Evolutionary conservation across 768 basidiomycete genomes (phyloP).

Genomic region (Leccinum broughii): DNA sequence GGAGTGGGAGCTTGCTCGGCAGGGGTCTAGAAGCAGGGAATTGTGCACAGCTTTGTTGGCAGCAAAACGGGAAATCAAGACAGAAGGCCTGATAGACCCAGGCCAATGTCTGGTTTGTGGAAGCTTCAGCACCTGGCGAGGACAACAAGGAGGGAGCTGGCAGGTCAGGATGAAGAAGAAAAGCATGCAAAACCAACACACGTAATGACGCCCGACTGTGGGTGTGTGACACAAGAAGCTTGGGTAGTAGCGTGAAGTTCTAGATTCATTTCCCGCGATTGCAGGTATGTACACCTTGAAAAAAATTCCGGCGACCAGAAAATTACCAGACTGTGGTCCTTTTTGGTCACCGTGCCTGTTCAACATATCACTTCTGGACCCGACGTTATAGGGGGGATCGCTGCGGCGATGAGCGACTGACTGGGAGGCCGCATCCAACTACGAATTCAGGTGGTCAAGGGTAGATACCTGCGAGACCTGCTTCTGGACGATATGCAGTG

Average conservation of each 20-base stretch:
- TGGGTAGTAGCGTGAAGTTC: conserved; percentile 11
- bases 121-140: conserved; percentile 42
- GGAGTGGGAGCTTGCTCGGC: conserved; percentile 62
- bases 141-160: conserved; percentile 59
- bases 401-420: conserved; percentile 61
- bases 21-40: conserved; percentile 51
- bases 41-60: conserved; percentile 45
- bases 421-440: conserved; percentile 61
- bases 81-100: conserved; percentile 56
- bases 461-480: conserved; percentile 52
- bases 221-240: conserved; percentile 18
- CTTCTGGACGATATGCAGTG: conserved; percentile 58
- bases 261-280: conserved; percentile 3
- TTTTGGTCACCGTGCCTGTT: conserved; percentile 58
- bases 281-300: conserved; percentile 39
- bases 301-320: conserved; percentile 48
- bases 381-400: conserved; percentile 60
- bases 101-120: conserved; percentile 32
- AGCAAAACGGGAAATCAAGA: conserved; percentile 44
- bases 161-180: conserved; percentile 72
- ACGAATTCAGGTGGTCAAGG: conserved; percentile 62
- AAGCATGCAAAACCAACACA: conserved; percentile 72
- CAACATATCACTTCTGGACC: conserved; percentile 55
- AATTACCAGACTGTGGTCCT: conserved; percentile 23
- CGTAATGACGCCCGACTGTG: conserved; percentile 55